These are phyloP conservation scores for Allium fistulosum DNA, from an alignment of 106 monocot genomes.

Conservation along the genomic window DNA sequence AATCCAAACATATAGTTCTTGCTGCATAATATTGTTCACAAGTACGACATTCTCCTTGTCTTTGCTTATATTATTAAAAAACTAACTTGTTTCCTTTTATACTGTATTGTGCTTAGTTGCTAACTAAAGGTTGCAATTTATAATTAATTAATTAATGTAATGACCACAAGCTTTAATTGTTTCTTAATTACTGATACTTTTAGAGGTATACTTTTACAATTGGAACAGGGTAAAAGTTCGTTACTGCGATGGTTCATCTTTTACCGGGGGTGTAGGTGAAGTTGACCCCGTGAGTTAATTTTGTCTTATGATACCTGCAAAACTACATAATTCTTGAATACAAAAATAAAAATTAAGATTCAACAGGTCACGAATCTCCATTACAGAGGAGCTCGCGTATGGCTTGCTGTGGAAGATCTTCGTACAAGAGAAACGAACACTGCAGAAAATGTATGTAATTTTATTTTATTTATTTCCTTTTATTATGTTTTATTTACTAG, in stretches of 20 bases:
- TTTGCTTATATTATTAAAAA: no score
- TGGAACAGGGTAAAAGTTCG: slow-evolving; percentile 86
- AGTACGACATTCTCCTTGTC: no score
- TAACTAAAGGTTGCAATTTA: no score
- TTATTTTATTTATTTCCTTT: neutral
- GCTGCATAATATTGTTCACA: no score
- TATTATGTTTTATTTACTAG: neutral
- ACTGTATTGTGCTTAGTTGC: no score
- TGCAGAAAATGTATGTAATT: slow-evolving; percentile 53
- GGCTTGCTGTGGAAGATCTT: slow-evolving; percentile 71
- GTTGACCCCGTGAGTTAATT: slow-evolving; percentile 61
- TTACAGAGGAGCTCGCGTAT: slow-evolving; percentile 82
- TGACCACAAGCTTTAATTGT: no score
- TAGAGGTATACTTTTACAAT: slow-evolving; percentile 45
- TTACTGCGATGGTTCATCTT: slow-evolving; percentile 94
- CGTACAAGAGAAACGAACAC: slow-evolving; percentile 70
- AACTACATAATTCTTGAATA: neutral
- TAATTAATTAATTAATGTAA: no score
- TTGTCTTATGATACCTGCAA: no score
- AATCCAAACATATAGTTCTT: neutral
- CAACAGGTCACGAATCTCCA: slow-evolving; percentile 61
- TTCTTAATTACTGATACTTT: no score
- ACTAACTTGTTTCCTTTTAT: no score
- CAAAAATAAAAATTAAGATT: neutral
- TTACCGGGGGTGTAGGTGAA: slow-evolving; percentile 79